Base-by-base conservation (phyloP, 306 rosid genomes). In the Begonia peltatifolia region DNA sequence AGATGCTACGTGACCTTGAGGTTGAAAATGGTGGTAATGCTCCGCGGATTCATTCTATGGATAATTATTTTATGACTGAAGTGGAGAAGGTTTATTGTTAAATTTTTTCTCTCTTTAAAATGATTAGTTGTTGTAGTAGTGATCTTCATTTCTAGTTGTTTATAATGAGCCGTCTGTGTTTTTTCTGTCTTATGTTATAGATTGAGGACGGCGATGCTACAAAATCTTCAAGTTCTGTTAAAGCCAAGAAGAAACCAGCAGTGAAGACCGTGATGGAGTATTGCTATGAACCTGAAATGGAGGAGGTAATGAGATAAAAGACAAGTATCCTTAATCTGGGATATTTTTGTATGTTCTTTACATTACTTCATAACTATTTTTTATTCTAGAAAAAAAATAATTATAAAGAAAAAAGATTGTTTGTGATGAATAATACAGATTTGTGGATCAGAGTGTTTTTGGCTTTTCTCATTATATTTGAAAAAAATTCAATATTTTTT, bases 201-300 rank as follows among this genome's bases (percentile, higher is more conserved):
- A 84, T 74, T 64, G 95, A 90, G 57, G 92, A 86, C 46, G 73
- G 49, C 41, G 94, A 83, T 46, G 54, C 56, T 46, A 69, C 83
- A 50, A 86, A 76, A 61, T 78, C 94, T 65, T 78, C 84, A 42
- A 72, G 73, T 68, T 76, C 94, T 41, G 69, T 78, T 55, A 81
- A 84, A 74, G 78, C 76, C 74, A 90, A 90, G 82, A 90, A 77
- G 77, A 30, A 30, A 30, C 75, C 79, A 51, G 81, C 63, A 18
- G 64, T 35, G 55, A 90, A 79, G 73, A 90, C 65, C 72, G 86
- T 86, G 77, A 86, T 86, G 92, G 99, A 90, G 77, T 90, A 86
- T 70, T 90, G 94, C 55, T 90, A 90, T 59, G 99, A 86, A 86
- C 92, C 99, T 71, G 95, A 90, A 73, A 90, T 90, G 95, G 95